Evolutionary conservation across 305 asterid species (phyloP).

Genomic region (Euphrasia arctica): DNA sequence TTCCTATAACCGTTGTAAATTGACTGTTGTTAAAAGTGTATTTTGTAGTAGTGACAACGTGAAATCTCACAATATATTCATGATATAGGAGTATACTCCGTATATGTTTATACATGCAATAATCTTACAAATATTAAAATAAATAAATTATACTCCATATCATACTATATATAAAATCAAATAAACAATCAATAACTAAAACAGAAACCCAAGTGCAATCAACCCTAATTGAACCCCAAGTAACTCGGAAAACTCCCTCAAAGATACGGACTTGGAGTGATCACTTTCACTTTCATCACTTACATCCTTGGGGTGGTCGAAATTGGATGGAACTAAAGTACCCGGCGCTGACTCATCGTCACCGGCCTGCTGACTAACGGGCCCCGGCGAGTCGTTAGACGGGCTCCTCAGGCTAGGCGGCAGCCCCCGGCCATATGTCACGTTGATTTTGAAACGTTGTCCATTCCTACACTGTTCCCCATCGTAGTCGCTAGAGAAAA

Average conservation of each 20-base stretch:
- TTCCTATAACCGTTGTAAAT: no score
- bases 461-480: slow-evolving; percentile 84
- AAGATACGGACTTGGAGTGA: slow-evolving; percentile 42
- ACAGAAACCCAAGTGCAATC: slow-evolving; percentile 31
- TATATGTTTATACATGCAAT: no score
- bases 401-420: slow-evolving; percentile 49
- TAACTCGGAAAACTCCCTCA: slow-evolving; percentile 20
- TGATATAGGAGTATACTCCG: no score
- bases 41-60: no score
- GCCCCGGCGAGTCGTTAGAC: slow-evolving; percentile 43
- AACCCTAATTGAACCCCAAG: slow-evolving; percentile 33
- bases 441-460: slow-evolving; percentile 54
- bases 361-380: slow-evolving; percentile 48
- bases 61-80: no score
- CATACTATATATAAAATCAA: no score
- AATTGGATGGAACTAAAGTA: slow-evolving; percentile 66
- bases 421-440: slow-evolving; percentile 63
- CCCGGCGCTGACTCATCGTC: slow-evolving; percentile 65
- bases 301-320: slow-evolving; percentile 52
- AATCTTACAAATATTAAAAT: no score
- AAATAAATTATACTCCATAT: no score
- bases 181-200: slow-evolving; percentile 17
- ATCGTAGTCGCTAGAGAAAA: slow-evolving; percentile 80
- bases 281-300: slow-evolving; percentile 43
- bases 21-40: no score